Conservation (phyloP, 441 rosid species). For the Macaranga tanarius region DNA sequence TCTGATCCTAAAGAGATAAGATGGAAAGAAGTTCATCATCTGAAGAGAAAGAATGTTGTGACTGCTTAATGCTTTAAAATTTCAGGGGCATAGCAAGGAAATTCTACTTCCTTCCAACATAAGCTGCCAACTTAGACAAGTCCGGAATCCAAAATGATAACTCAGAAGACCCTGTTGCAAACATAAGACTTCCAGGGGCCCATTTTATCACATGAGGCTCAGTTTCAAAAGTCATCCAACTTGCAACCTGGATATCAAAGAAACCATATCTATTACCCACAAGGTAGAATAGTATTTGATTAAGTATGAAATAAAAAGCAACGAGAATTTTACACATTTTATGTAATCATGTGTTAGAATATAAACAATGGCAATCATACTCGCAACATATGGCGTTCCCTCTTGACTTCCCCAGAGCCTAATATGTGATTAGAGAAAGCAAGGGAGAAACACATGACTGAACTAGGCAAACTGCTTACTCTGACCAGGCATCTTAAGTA, state of each 20-base stretch:
- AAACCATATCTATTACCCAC: conserved; percentile 3
- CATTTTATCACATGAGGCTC: conserved; percentile 87
- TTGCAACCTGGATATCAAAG: conserved; percentile 54
- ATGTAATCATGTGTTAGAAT: background rate
- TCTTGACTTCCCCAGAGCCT: background rate
- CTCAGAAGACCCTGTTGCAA: conserved; percentile 85
- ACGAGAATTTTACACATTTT: background rate
- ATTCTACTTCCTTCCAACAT: conserved; percentile 74
- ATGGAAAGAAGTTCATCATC: background rate
- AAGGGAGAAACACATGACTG: background rate
- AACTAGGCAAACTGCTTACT: background rate
- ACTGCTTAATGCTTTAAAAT: background rate
- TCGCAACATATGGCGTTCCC: background rate
- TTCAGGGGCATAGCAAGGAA: background rate
- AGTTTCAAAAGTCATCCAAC: conserved; percentile 74
- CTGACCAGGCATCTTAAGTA: background rate
- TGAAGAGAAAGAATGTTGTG: conserved; percentile 3
- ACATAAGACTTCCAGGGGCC: conserved; percentile 95
- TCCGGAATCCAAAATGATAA: conserved; percentile 87
- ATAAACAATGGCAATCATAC: background rate
- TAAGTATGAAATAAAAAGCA: background rate
- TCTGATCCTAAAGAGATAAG: no score
- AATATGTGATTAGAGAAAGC: background rate
- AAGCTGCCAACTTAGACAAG: conserved; percentile 82
- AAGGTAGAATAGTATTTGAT: no score